phyloP scores from a whole-genome alignment of 148 eudicot genomes.

The Pharnaceum exiguum region DNA sequence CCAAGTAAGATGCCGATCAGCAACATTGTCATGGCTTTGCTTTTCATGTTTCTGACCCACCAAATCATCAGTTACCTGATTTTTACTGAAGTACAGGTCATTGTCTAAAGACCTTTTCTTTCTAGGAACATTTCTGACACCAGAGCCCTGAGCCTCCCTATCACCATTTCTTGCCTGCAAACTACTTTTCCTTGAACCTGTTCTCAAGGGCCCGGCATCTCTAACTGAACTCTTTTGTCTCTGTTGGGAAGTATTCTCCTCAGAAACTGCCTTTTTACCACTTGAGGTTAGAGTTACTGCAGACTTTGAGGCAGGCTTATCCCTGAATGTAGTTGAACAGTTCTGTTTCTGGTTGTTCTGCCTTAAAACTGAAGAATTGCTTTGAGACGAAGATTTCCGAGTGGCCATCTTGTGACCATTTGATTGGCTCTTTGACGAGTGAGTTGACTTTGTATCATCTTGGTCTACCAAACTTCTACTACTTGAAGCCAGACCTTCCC shows the following conservation, averaged over 20 bases:
- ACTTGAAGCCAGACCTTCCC: constrained; percentile 51
- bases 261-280: constrained; percentile 36
- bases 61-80: constrained; percentile 24
- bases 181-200: constrained; percentile 52
- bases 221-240: constrained; percentile 33
- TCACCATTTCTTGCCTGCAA: constrained; percentile 44
- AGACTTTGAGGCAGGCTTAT: constrained; percentile 47
- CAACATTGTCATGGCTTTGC: constrained; percentile 16
- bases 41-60: constrained; percentile 29
- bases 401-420: constrained; percentile 32
- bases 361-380: constrained; percentile 41
- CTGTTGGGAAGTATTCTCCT: constrained; percentile 34
- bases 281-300: constrained; percentile 29
- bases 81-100: constrained; percentile 30
- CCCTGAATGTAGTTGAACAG: constrained; percentile 38
- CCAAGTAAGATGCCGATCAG: constrained; percentile 38
- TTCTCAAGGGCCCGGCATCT: constrained; percentile 32
- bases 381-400: constrained; percentile 42
- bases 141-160: constrained; percentile 36
- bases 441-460: constrained; percentile 30
- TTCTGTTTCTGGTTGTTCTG: constrained; percentile 93
- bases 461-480: constrained; percentile 37
- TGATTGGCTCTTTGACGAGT: constrained; percentile 42
- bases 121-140: constrained; percentile 41
- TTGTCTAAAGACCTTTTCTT: constrained; percentile 72